Evolutionary conservation across 2,329 filamentous ascomycete genomes (phyloP), one percentile per base, ranked within the genome.

Genomic region (Colletotrichum eleusines): DNA sequence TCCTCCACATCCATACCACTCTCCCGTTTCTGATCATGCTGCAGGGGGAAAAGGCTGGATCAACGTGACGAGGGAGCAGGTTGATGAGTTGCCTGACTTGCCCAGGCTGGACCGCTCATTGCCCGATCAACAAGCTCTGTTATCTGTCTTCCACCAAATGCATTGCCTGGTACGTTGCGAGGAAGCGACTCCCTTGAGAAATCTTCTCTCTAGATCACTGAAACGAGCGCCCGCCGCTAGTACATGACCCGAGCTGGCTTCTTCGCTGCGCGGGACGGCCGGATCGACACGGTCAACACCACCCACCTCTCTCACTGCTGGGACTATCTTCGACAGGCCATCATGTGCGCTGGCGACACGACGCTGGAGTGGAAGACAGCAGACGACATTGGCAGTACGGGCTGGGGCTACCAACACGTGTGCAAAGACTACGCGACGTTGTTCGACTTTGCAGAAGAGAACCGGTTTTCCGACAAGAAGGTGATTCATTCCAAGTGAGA

Each of bases 291-390:
- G 11, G 33, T 46, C 16, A 46, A 66, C 28, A 35, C 26, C 7
- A 26, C 23, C 78, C 83, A 85, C 74, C 82, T 85, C 77, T 80
- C 81, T 44, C 83, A 85, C 76, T 81, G 38, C 38, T 40, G 38
- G 38, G 38, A 83, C 74, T 85, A 84, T 74, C 80, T 85, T 76
- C 78, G 83, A 12, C 81, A 85, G 74, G 80, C 80, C 35, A 81
- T 85, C 66, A 80, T 84, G 78, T 85, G 83, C 74, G 79, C 77
- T n/a, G 80, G 80, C 61, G 83, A 85, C 71, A 83, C 82, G 63
- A 82, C 82, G 1, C 75, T 84, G 59, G 83, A 85, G 76, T 82
- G 82, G 63, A 78, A 80, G 31, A 33, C 51, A 6, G 23, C 6
- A 4, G n/a, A 50, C 14, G 60, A 44, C 9, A 38, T 46, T 0